phyloP scores from a whole-genome alignment of 371 early-diverging fungal genomes.

The Rhizopus stolonifer region DNA sequence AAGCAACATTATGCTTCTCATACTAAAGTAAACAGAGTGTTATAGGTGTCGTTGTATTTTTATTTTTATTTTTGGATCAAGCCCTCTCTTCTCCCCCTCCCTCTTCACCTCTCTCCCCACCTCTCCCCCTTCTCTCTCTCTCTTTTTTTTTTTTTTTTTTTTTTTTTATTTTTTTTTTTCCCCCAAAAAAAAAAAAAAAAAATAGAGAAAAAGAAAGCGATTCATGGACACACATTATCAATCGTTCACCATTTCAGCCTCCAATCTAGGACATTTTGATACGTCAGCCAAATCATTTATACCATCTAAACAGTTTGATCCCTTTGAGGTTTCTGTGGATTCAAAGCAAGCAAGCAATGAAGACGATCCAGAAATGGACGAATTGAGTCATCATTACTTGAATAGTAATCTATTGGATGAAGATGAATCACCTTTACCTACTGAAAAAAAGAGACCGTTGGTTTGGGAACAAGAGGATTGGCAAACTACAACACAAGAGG shows the following conservation, averaged over 20 bases:
- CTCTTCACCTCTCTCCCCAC: too few species aligned
- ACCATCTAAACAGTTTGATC: constrained; percentile 12
- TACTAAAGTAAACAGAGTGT: too few species aligned
- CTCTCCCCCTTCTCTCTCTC: too few species aligned
- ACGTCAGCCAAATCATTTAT: constrained; percentile 8
- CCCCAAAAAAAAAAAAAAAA: too few species aligned
- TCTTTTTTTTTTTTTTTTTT: too few species aligned
- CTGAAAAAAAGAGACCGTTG: not conserved
- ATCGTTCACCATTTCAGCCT: not conserved
- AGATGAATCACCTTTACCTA: constrained; percentile 1
- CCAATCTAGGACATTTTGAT: not conserved
- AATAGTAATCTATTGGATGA: constrained; percentile 18
- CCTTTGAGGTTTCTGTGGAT: constrained; percentile 5
- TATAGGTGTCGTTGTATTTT: too few species aligned
- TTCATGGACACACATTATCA: not conserved
- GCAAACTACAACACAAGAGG: too few species aligned
- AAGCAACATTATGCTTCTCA: too few species aligned
- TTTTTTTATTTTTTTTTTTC: too few species aligned
- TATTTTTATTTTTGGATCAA: too few species aligned
- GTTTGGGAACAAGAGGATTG: not conserved
- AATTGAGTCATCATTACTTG: constrained; percentile 16
- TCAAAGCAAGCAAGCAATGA: not conserved
- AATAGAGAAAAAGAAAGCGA: not conserved
- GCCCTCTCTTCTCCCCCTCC: too few species aligned
- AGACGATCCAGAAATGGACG: constrained; percentile 1